A percentile compares a stretch with the other conserved stretches of the same genome.
These are phyloP conservation scores for Begonia masoniana DNA, from an alignment of 306 rosid genomes.

Conservation along the genomic window DNA sequence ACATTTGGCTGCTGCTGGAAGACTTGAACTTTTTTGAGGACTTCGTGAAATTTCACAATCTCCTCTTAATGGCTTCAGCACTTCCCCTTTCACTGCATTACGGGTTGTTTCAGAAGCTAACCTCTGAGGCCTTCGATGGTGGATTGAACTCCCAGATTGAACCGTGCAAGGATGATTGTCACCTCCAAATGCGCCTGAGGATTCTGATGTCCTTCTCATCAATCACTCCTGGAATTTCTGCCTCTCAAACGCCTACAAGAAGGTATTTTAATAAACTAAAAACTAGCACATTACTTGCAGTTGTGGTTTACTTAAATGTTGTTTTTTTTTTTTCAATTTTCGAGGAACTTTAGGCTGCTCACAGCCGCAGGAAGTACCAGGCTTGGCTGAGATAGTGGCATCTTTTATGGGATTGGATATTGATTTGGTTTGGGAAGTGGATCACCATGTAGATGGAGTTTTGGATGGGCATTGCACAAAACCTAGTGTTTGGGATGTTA, in stretches of 20 bases:
- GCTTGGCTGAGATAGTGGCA: conserved; percentile 82
- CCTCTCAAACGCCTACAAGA: conserved; percentile 70
- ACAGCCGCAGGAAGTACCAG: conserved; percentile 66
- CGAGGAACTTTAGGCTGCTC: neutral
- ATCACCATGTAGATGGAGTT: conserved; percentile 8
- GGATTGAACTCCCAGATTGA: conserved; percentile 65
- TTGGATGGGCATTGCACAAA: conserved; percentile 11
- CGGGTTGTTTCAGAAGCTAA: conserved; percentile 58
- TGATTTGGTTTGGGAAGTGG: conserved; percentile 34
- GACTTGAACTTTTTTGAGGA: conserved; percentile 53
- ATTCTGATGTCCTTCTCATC: conserved; percentile 64
- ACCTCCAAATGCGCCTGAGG: conserved; percentile 32
- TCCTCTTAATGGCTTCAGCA: conserved; percentile 56
- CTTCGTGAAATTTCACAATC: conserved; percentile 55
- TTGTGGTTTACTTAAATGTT: too few species aligned
- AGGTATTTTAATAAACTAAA: conserved; percentile 26
- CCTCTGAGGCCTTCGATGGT: conserved; percentile 61
- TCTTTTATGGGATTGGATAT: conserved; percentile 69
- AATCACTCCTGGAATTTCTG: conserved; percentile 99
- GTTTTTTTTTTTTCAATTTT: too few species aligned
- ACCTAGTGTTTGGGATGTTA: conserved; percentile 20
- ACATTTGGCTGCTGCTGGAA: conserved; percentile 18
- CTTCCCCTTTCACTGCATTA: conserved; percentile 43
- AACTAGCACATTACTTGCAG: too few species aligned
- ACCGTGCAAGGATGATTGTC: conserved; percentile 38